Conservation (phyloP, 805 yeast genomes). For the Naumovozyma baii region DNA sequence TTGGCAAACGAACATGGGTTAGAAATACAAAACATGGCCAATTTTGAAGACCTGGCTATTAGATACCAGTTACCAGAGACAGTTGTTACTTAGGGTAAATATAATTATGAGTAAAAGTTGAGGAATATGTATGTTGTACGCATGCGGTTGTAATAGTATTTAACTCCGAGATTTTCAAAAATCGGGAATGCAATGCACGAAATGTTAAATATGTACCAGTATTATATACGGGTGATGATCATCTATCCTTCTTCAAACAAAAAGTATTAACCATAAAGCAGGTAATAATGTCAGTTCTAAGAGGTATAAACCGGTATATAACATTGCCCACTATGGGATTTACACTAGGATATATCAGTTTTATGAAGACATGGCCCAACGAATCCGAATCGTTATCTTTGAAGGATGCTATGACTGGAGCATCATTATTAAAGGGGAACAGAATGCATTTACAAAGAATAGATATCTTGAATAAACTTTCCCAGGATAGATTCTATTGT, state of each 20-base stretch:
- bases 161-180: too few species aligned
- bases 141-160: too few species aligned
- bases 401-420: conserved; percentile 8
- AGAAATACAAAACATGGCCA: conserved; percentile 39
- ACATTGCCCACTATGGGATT: conserved; percentile 26
- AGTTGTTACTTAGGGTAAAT: neutral
- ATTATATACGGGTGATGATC: too few species aligned
- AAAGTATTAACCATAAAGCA: too few species aligned
- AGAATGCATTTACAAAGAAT: conserved; percentile 16
- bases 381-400: conserved; percentile 13
- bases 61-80: conserved; percentile 2
- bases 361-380: conserved; percentile 29
- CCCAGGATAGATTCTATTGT: conserved; percentile 7
- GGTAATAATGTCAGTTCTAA: neutral
- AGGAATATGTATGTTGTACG: too few species aligned
- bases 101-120: too few species aligned
- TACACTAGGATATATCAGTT: conserved; percentile 20
- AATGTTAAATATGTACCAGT: too few species aligned
- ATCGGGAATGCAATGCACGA: too few species aligned
- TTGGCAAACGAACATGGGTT: conserved; percentile 81
- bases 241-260: too few species aligned
- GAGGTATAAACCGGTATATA: conserved; percentile 11
- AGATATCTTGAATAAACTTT: conserved; percentile 21
- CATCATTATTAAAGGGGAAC: neutral
- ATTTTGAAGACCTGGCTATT: conserved; percentile 23